Base-by-base conservation (phyloP, 768 basidiomycete species). In the Naganishia kalamii region DNA sequence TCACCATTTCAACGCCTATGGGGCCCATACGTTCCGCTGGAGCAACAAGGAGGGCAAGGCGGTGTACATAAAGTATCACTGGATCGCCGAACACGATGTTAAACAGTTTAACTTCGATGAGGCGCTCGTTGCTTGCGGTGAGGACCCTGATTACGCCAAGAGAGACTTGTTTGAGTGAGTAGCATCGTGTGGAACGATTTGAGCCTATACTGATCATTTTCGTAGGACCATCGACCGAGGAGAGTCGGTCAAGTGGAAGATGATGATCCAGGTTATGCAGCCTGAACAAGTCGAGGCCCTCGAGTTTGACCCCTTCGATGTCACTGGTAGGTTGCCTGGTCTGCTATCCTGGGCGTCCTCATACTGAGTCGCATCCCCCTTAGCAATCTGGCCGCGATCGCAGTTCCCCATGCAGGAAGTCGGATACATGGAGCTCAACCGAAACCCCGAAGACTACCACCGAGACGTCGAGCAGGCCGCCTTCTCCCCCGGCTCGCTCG, bases 61-160 rank as follows among this genome's bases (percentile, higher is more conserved):
- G 11, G 65, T 69, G 41, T 77, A 68, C 44, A 66, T 75, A 67
- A 77, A 77, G 69, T 75, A 71, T 43, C 73, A 75, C 68, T 77
- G 69, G 70, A 51, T 60, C 7, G 65, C 65, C 15, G 54, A 75
- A 21, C 68, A 72, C 25, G 69, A 52, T 1, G 48, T 67, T 49
- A 70, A 71, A 47, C 70, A 70, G 29, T 72, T 76, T 64, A 73
- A 69, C 44, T 68, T 72, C 27, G 71, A 76, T 23, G 68, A 76
- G 37, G 70, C 75, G 0, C 47, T 66, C n/a, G 62, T 59, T 48
- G 68, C 66, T 21, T 61, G 65, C 37, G 77, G 77, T 49, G 62
- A 72, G 25, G 74, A 78, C 59, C 74, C 75, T 4, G 77, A 78
- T 60, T 75, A 69, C 61, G 62, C 71, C n/a, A 76, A 75, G 70